phyloP scores from a whole-genome alignment of 1,139 yeast genomes.

The Taiozyma sp. region DNA sequence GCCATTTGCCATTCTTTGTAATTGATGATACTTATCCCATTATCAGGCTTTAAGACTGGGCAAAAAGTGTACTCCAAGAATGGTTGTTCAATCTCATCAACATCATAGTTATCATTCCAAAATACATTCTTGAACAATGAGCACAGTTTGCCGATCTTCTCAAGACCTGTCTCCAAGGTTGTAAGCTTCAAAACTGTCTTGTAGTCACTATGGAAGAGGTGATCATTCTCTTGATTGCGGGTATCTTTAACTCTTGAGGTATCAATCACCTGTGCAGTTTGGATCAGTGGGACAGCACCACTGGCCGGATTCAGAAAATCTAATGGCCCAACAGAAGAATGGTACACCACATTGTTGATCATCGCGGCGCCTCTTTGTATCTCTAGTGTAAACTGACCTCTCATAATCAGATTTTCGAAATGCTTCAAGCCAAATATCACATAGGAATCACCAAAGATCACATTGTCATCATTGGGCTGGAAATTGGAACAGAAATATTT shows the following conservation, averaged over 20 bases:
- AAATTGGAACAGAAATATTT: conserved; percentile 28
- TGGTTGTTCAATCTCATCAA: conserved; percentile 20
- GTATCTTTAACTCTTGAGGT: conserved; percentile 27
- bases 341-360: conserved; percentile 48
- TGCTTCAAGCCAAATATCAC: conserved; percentile 38
- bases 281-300: conserved; percentile 50
- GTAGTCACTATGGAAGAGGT: conserved; percentile 33
- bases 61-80: conserved; percentile 32
- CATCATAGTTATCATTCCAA: conserved; percentile 18
- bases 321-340: conserved; percentile 31
- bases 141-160: conserved; percentile 40
- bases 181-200: conserved; percentile 40
- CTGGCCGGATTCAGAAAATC: conserved; percentile 46
- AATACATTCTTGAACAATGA: conserved; percentile 45
- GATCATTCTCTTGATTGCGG: conserved; percentile 30
- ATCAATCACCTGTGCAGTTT: conserved; percentile 39
- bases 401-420: conserved; percentile 45
- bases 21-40: conserved; percentile 27
- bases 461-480: conserved; percentile 33
- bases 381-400: conserved; percentile 52
- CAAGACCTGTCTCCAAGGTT: conserved; percentile 39
- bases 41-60: conserved; percentile 29
- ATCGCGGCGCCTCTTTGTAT: conserved; percentile 55
- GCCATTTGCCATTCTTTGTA: conserved; percentile 25
- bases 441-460: conserved; percentile 28